Evolutionary conservation across 305 asterid species (phyloP), one percentile per base, ranked within the genome.

Genomic region (Fraxinus greggii): DNA sequence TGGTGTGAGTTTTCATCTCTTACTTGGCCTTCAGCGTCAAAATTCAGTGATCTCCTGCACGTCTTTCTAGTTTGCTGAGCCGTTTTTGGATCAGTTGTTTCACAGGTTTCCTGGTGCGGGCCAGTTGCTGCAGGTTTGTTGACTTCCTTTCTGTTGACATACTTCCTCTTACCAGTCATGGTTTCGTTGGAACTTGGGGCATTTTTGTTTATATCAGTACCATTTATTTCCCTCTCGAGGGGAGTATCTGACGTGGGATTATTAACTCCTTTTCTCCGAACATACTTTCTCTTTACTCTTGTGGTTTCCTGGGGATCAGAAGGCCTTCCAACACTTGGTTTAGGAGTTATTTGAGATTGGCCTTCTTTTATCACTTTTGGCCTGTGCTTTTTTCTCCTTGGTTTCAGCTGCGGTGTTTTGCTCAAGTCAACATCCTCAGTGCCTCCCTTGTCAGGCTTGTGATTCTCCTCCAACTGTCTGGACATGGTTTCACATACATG

Each of bases 321-420:
- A 77, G 90, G 82, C 78, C 85, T 92, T 72, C 82, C 86, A n/a
- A 87, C 87, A 77, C 83, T 86, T 80, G 90, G 83, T 79, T 79
- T 91, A 24, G 87, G 91, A 81, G 91, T 83, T 70, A 70, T 88
- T 80, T 90, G 92, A 77, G 87, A 75, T 85, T 92, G 67, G 69
- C 93, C 93, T 85, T 94, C 97, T 75, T 84, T 85, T 40, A 97
- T 86, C 78, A 97, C 99, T 84, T 92, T 94, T 56, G 99, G 99
- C 87, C 97, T 90, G 91, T 96, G 98, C 83, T 93, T 96, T 86
- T 84, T 94, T 86, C 92, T 90, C 87, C 95, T 92, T 51, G 91
- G 84, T 86, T 91, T 96, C 85, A 79, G 92, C 79, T 86, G 97
- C 36, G 95, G 94, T 78, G 98, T 91, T 86, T 88, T 89, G 82